A percentile compares a stretch with the other conserved stretches of the same genome.
These are phyloP conservation scores for Gryganskiella cystojenkinii DNA, from an alignment of 192 early-diverging fungal species.

Conservation along the genomic window DNA sequence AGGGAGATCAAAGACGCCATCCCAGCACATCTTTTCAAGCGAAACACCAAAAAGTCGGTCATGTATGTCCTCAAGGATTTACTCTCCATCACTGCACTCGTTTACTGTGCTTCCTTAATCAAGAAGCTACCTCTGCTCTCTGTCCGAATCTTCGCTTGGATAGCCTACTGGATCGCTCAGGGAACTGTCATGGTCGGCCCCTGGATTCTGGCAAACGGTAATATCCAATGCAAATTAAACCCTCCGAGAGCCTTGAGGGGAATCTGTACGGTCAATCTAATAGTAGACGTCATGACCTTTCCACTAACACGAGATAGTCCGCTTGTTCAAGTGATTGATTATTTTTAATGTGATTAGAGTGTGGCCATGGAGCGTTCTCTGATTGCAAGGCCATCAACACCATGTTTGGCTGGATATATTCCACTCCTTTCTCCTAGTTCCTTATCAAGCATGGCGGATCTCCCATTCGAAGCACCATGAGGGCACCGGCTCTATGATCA, in stretches of 20 bases:
- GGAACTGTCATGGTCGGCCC: conserved; percentile 88
- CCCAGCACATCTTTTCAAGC: conserved; percentile 92
- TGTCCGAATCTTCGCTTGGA: conserved; percentile 73
- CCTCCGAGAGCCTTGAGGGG: no score
- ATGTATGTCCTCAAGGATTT: conserved; percentile 84
- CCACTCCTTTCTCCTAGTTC: conserved; percentile 92
- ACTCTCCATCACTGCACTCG: conserved; percentile 70
- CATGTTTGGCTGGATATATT: conserved; percentile 87
- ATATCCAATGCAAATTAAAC: no score
- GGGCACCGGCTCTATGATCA: conserved; percentile 84
- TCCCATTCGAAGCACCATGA: conserved; percentile 97
- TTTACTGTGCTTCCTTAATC: conserved; percentile 77
- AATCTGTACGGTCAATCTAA: no score
- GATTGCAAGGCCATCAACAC: conserved; percentile 84
- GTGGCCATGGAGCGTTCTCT: conserved; percentile 92
- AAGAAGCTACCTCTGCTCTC: conserved; percentile 56
- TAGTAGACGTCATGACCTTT: no score
- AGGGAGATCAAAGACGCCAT: conserved; percentile 92
- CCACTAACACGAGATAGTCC: no score
- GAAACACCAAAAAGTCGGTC: conserved; percentile 83
- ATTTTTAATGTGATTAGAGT: no score
- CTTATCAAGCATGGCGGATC: conserved; percentile 92
- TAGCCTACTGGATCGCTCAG: conserved; percentile 83
- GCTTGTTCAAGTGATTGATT: no score
- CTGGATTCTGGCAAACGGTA: conserved; percentile 89